phyloP scores from a whole-genome alignment of 2,329 filamentous ascomycete species.

The Hypoxylon sp. region DNA sequence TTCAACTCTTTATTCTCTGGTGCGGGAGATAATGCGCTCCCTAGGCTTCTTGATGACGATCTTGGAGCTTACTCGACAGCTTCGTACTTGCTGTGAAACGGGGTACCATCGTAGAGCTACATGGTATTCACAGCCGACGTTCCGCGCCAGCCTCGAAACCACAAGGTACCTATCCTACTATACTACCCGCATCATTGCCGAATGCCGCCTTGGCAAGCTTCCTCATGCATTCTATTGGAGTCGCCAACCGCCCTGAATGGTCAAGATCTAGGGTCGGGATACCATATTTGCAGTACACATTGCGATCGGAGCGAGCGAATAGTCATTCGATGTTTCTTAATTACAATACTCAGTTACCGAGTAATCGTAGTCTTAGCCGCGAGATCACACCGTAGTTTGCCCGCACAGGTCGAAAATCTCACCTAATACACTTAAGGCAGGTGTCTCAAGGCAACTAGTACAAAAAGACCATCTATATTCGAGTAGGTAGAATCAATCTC shows the following conservation, averaged over 20 bases:
- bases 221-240: conserved; percentile 19
- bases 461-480: not conserved
- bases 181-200: conserved; percentile 27
- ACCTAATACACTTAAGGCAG: not conserved
- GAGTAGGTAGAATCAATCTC: not conserved
- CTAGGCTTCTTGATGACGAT: not conserved
- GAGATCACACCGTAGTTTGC: not conserved
- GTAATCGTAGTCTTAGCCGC: not conserved
- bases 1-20: not conserved
- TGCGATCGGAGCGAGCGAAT: not conserved
- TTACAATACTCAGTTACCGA: conserved; percentile 3
- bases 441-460: not conserved
- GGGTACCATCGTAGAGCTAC: conserved; percentile 2
- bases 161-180: conserved; percentile 18
- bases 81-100: conserved; percentile 6
- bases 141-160: conserved; percentile 26
- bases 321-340: conserved; percentile 11
- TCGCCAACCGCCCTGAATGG: conserved; percentile 7
- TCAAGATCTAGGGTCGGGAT: not conserved
- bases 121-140: conserved; percentile 26
- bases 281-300: not conserved
- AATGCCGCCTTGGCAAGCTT: conserved; percentile 42
- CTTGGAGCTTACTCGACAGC: not conserved
- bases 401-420: not conserved
- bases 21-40: not conserved